Evolutionary conservation across 495 filamentous ascomycete species (phyloP), one percentile per base, ranked within the genome.

Genomic region (Trichocladium uniseriatum): DNA sequence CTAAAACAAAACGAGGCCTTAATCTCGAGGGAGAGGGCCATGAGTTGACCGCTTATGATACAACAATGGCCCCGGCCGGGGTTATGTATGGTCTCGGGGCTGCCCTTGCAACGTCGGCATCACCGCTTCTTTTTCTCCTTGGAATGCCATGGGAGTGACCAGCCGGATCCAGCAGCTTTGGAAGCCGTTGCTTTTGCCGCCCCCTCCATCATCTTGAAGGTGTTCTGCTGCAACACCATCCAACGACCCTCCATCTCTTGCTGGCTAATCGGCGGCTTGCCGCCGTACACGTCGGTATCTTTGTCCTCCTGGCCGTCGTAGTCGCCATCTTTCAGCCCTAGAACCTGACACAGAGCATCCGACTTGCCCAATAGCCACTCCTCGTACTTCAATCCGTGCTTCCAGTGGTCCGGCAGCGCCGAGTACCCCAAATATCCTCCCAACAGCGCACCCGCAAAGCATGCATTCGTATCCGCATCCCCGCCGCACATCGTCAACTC

Each of bases 391-490:
- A 76, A 46, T 11, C 72, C 73, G 37, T 68, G 48, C 27, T 61
- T 61, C 72, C 73, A 75, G 34, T 69, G 63, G 19, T 58, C 52
- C 7, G 72, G 70, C 13, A 75, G 45, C 1, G 46, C 55, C 21
- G 45, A 53, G 50, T 69, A 70, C 7, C 72, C 73, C 18, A 73
- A 35, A 49, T 61, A 70, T 5, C 55, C 65, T 0, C 73, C 73
- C 9, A 75, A 27, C 2, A 76, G 41, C 0, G 71, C 70, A 1
- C 71, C 72, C 2, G 71, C 71, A 52, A 69, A 67, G 40, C 67
- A 73, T 9, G 67, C 72, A 52, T 76, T 76, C 0, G 73, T 76
- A 38, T 76, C 73, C 4, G 72, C 69, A 51, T 76, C 73, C 0
- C 73, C 73, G 6, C 69, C 73, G 10, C 62, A 45, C 69, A 74